These are phyloP conservation scores for Saccharomycopsis babjevae DNA, from an alignment of 805 yeast genomes.

Conservation along the genomic window DNA sequence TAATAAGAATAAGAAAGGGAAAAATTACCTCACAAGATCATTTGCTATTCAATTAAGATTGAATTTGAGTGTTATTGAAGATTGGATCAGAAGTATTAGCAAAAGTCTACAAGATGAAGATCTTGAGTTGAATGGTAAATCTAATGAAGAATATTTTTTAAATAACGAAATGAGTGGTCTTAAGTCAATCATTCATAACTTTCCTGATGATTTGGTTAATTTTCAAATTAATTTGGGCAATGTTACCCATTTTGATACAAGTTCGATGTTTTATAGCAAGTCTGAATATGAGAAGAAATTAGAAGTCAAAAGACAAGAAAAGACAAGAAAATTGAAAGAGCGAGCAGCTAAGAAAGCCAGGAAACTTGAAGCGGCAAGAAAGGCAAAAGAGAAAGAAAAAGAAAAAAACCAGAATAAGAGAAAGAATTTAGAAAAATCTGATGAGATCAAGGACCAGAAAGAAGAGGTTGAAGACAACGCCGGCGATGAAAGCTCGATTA, in stretches of 20 bases:
- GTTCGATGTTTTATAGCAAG: constrained; percentile 1
- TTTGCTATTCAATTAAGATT: constrained; percentile 85
- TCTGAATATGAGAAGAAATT: not conserved
- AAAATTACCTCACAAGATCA: constrained; percentile 62
- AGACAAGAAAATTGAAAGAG: not conserved
- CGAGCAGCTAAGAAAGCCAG: not conserved
- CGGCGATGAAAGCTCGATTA: not conserved
- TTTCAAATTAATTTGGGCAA: constrained; percentile 20
- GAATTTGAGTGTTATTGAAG: constrained; percentile 79
- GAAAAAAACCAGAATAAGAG: not conserved
- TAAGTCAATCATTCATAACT: constrained; percentile 14
- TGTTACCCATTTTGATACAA: constrained; percentile 25
- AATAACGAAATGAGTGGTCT: not conserved
- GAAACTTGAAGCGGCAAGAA: not conserved
- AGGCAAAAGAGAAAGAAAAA: not conserved
- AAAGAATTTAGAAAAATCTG: not conserved
- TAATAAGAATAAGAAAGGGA: constrained; percentile 30
- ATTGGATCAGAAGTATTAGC: constrained; percentile 62
- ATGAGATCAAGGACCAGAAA: not conserved
- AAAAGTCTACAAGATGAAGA: constrained; percentile 19
- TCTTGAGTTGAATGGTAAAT: constrained; percentile 6
- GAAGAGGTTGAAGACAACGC: not conserved
- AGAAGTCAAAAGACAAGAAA: constrained; percentile 1
- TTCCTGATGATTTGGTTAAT: constrained; percentile 27
- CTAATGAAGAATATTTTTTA: constrained; percentile 8